These are phyloP conservation scores for Buxus sempervirens DNA, from an alignment of 164 flowering plant species.

Conservation along the genomic window DNA sequence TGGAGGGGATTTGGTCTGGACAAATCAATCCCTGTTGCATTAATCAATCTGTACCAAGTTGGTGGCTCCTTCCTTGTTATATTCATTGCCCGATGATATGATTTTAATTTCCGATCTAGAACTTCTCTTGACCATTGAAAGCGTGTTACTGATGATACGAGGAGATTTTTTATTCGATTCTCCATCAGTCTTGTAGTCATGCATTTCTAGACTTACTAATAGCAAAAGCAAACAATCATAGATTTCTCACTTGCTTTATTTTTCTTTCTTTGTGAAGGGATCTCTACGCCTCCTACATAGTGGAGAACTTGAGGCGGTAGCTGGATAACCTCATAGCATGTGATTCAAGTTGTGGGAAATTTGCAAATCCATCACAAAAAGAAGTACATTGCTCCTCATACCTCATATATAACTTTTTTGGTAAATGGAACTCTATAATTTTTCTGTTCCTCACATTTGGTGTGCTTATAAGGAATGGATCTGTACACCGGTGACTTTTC, in stretches of 20 bases:
- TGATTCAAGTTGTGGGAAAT: not conserved
- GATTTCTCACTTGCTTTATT: not conserved
- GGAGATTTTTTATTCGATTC: too few relatives aligned
- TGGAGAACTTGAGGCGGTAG: slow-evolving; percentile 47
- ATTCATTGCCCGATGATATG: not conserved
- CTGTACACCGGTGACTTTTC: too few relatives aligned
- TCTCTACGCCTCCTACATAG: slow-evolving; percentile 58
- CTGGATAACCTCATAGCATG: not conserved
- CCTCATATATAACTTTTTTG: too few relatives aligned
- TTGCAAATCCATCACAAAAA: not conserved
- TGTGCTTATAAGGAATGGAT: too few relatives aligned
- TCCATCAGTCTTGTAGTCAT: too few relatives aligned
- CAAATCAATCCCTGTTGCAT: not conserved
- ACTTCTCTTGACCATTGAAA: not conserved
- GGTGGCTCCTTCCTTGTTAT: not conserved
- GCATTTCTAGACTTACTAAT: too few relatives aligned
- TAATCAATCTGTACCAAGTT: not conserved
- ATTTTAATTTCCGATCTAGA: not conserved
- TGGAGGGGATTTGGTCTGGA: too few relatives aligned
- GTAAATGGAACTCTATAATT: too few relatives aligned
- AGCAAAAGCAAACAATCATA: too few relatives aligned
- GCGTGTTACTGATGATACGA: not conserved
- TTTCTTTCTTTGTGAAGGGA: slow-evolving; percentile 22
- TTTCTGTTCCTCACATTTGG: too few relatives aligned
- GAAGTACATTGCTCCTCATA: too few relatives aligned